Base-by-base conservation (phyloP, 1,139 yeast genomes). In the Diutina ranongensis region DNA sequence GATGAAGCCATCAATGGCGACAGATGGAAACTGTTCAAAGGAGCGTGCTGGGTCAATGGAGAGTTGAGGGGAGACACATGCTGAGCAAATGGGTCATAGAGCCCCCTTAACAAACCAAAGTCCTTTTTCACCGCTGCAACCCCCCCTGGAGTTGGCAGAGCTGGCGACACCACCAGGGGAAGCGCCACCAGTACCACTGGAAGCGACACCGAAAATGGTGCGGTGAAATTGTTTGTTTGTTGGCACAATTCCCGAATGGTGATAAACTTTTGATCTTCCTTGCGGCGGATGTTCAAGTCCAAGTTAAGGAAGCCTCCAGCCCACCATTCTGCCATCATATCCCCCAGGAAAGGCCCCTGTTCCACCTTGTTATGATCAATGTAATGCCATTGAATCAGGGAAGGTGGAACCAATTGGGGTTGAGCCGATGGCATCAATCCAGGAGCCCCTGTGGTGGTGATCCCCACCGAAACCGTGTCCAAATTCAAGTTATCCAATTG, bases 271-370 rank as follows among this genome's bases (percentile, higher is more conserved):
- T 54, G 48, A 47, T 75, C 78, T 35, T 67, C 78, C 35, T 65
- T 68, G 40, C 89, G 71, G 50, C 84, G 72, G 47, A 86, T 67
- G 44, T 66, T 64, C 51, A 86, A 64, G 48, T 75, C 78, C 15
- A 68, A 69, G 45, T 66, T 67, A 51, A 86, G 68, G 62, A 83
- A 84, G 2, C 81, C 80, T 31, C 74, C 76, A 4, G 72, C 59
- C 50, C 74, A 75, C 95, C 95, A 86, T 46, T 70, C 78, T 52
- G 85, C 94, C 95, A 86, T 86, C 65, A 74, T 63, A 25, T 67
- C 63, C 1, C 94, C 88, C 46, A 71, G 70, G 58, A 85, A 86
- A 2, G 95, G 95, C 21, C 95, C 95, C 57, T 84, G 94, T 50
- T 78, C 81, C 46, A 64, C 72, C 2, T 85, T 86, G 44, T 72